Evolutionary conservation across 805 yeast species (phyloP).

Genomic region (Grigorovia humatica): DNA sequence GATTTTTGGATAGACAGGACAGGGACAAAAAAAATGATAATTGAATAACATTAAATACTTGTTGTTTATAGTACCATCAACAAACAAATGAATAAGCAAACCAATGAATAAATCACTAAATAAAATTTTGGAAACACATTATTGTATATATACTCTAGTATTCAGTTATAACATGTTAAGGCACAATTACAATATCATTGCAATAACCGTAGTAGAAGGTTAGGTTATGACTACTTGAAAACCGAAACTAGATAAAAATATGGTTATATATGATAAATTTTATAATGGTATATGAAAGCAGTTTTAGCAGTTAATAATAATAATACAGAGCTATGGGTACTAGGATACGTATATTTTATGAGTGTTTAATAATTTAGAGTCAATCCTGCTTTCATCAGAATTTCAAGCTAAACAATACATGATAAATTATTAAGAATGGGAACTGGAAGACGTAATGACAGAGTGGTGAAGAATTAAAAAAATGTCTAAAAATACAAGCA

Average conservation of each 20-base stretch:
- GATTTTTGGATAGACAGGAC: conserved; percentile 20
- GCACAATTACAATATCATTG: too few relatives aligned
- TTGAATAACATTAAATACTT: too few relatives aligned
- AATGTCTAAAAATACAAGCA: background rate
- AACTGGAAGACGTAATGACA: background rate
- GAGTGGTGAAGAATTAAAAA: background rate
- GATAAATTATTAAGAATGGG: background rate
- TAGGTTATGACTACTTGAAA: background rate
- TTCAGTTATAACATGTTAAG: too few relatives aligned
- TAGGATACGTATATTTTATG: background rate
- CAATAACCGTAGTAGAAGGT: background rate
- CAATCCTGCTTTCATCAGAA: background rate
- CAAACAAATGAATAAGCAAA: too few relatives aligned
- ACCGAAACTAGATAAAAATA: background rate
- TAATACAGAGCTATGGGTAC: background rate
- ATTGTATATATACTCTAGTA: too few relatives aligned
- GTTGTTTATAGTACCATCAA: too few relatives aligned
- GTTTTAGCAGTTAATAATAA: background rate
- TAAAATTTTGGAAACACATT: too few relatives aligned
- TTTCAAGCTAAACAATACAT: background rate
- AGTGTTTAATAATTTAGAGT: too few relatives aligned
- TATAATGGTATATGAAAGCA: background rate
- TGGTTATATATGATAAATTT: background rate
- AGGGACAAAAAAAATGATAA: background rate
- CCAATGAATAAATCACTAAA: too few relatives aligned